Evolutionary conservation across 2,329 filamentous ascomycete genomes (phyloP), one percentile per base, ranked within the genome.

Genomic region (Ophiocordyceps polyrhachis-furcata): DNA sequence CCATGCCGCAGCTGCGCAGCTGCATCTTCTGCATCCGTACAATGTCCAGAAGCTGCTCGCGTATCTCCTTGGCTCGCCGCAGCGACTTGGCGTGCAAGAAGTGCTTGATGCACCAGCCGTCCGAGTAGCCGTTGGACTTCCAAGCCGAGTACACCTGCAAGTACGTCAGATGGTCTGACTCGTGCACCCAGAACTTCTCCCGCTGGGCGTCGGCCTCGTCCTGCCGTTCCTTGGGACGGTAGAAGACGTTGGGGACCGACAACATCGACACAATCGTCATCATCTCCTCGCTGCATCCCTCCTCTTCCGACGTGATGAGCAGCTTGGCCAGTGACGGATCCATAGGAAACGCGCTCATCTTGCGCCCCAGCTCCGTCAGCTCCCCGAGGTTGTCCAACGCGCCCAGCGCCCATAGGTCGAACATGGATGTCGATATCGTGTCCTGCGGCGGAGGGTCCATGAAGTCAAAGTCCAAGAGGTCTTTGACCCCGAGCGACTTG

Each of bases 331-430:
- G 71, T 0, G 85, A 79, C 0, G 91, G 91, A 46, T 96, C 88
- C 86, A 96, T 96, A 0, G 91, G 91, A 60, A 96, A 96, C 56
- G 96, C 89, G 13, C 91, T 88, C 89, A 98, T 96, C 61, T 95
- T 93, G 42, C 91, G 78, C 8, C 91, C 91, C 1, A 94, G 71
- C 8, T 91, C 79, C 0, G 91, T 98, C 2, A 98, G 68, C 0
- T 98, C 71, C 14, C 91, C 91, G 70, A 98, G 91, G 54, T 98
- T 89, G 51, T 98, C 91, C 0, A 98, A 70, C 0, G 89, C 89
- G 4, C 82, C 86, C 12, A 98, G 68, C 0, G 87, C 86, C 56
- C 96, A 98, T 0, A 98, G 70, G 58, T 96, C 91, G 63, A 98
- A 91, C 4, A 98, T 68, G 0, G 91, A 91, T 43, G 87, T 93